A percentile compares a stretch with the other conserved stretches of the same genome.
These are phyloP conservation scores for Dioscorea dumetorum DNA, from an alignment of 106 monocot species.

Conservation along the genomic window DNA sequence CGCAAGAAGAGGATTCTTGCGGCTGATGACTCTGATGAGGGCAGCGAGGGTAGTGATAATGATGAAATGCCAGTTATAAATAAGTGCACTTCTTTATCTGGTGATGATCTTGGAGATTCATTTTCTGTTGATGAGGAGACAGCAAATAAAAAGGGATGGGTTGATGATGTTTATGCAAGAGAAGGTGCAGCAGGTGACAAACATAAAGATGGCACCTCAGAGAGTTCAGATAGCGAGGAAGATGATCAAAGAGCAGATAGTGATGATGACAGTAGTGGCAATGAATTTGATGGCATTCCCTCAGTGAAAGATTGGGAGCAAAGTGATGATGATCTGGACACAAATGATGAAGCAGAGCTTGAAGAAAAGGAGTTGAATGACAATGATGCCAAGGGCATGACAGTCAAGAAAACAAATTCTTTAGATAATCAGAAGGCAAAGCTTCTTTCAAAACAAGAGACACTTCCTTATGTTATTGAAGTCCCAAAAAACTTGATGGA, in stretches of 20 bases:
- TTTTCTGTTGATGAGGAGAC: slow-evolving; percentile 30
- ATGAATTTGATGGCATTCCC: slow-evolving; percentile 25
- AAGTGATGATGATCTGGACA: slow-evolving; percentile 63
- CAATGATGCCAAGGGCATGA: slow-evolving; percentile 5
- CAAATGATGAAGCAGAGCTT: slow-evolving; percentile 28
- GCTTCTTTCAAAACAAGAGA: slow-evolving; percentile 18
- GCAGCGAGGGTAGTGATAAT: slow-evolving; percentile 27
- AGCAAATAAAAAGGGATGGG: slow-evolving; percentile 42
- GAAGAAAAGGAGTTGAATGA: slow-evolving; percentile 22
- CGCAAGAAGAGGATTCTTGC: slow-evolving; percentile 72
- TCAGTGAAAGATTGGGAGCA: slow-evolving; percentile 72
- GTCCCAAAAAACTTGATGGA: slow-evolving; percentile 64
- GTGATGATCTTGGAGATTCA: slow-evolving; percentile 96
- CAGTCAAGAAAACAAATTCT: slow-evolving; percentile 5
- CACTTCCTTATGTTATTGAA: slow-evolving; percentile 87
- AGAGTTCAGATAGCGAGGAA: slow-evolving; percentile 35
- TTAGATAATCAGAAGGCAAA: slow-evolving; percentile 9
- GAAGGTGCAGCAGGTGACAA: slow-evolving; percentile 20
- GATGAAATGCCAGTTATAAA: slow-evolving; percentile 18
- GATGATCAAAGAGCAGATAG: slow-evolving; percentile 21
- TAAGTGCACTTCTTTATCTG: slow-evolving; percentile 55
- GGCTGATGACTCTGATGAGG: slow-evolving; percentile 55
- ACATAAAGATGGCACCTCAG: slow-evolving; percentile 18
- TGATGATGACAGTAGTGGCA: slow-evolving; percentile 17
- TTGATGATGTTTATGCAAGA: slow-evolving; percentile 60